phyloP scores from a whole-genome alignment of 305 asterid genomes.

The Rubia balearica region DNA sequence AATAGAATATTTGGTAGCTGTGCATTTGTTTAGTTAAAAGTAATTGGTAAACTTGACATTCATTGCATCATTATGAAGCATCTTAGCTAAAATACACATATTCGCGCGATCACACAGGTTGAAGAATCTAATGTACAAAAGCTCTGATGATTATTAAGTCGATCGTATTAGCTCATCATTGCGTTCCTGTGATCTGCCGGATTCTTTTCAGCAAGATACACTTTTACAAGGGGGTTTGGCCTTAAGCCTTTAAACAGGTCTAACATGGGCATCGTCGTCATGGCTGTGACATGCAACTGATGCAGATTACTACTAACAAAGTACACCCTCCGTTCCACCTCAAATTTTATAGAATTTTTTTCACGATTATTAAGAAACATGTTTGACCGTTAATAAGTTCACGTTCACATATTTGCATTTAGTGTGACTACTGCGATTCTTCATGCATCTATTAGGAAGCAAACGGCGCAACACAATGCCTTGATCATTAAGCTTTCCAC shows the following conservation, averaged over 20 bases:
- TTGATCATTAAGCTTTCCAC: background rate
- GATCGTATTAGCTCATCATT: background rate
- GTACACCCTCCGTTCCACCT: too few species aligned
- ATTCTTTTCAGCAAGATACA: background rate
- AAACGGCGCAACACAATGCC: background rate
- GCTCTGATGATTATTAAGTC: background rate
- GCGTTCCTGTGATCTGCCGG: background rate
- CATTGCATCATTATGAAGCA: background rate
- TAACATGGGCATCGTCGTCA: background rate
- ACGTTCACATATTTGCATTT: background rate
- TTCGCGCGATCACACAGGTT: too few species aligned
- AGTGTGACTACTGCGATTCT: background rate
- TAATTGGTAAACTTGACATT: background rate
- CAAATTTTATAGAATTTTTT: too few species aligned
- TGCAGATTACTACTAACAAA: background rate
- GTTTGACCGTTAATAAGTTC: too few species aligned
- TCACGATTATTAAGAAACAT: too few species aligned
- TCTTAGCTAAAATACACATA: background rate
- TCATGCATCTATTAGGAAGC: background rate
- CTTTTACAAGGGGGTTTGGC: background rate
- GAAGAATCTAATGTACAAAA: background rate
- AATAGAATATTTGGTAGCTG: constrained; percentile 13
- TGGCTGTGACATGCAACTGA: background rate
- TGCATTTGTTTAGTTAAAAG: background rate
- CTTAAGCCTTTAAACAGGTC: background rate